These are phyloP conservation scores for Colletotrichum tanaceti DNA, from an alignment of 2,329 filamentous ascomycete genomes.

Conservation along the genomic window DNA sequence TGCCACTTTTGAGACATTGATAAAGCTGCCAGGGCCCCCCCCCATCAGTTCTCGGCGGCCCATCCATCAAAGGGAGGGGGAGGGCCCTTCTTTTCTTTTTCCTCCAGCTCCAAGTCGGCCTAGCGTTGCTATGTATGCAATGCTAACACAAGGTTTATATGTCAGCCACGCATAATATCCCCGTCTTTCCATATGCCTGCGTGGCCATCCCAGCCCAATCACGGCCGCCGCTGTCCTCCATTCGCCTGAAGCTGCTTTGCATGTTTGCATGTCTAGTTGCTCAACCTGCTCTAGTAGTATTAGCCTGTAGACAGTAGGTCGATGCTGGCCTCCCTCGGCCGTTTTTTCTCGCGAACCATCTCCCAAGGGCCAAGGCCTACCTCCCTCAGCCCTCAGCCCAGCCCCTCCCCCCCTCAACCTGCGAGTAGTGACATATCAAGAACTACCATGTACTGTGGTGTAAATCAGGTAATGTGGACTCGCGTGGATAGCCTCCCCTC, in stretches of 20 bases:
- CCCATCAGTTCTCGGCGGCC: background rate
- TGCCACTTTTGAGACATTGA: too few relatives aligned
- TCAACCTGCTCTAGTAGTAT: background rate
- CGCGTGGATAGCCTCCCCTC: background rate
- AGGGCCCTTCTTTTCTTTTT: slow-evolving; percentile 23
- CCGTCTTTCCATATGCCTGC: slow-evolving; percentile 1
- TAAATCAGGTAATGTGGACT: background rate
- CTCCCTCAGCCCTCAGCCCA: slow-evolving; percentile 7
- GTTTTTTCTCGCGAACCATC: background rate
- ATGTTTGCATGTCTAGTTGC: background rate
- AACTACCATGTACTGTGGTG: too few relatives aligned
- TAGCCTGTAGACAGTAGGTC: too few relatives aligned
- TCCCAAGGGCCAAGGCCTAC: background rate
- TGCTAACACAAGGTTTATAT: too few relatives aligned
- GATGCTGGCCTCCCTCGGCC: slow-evolving; percentile 2
- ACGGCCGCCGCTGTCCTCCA: background rate
- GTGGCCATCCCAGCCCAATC: background rate
- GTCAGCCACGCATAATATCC: background rate
- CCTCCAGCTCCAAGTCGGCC: background rate
- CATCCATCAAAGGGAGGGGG: background rate
- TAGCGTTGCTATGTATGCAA: too few relatives aligned
- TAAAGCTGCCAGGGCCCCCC: background rate
- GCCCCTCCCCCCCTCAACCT: slow-evolving; percentile 11
- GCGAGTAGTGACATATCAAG: too few relatives aligned
- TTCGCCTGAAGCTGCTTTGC: background rate